Base-by-base conservation (phyloP, 2,329 filamentous ascomycete genomes). In the Lecanicillium sp. region DNA sequence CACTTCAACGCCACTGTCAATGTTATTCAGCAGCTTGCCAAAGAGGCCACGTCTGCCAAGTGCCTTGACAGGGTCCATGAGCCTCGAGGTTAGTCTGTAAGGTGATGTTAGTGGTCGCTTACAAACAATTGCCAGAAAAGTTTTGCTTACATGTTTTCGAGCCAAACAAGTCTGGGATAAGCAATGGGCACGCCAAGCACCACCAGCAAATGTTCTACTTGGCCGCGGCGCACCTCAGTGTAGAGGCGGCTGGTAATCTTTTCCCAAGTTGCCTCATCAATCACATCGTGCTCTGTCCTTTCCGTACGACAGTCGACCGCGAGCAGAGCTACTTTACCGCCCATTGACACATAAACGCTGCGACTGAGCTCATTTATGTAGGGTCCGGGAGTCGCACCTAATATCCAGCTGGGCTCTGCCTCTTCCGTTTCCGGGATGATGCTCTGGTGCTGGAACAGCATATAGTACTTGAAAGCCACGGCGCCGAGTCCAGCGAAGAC, bases 401-500 rank as follows among this genome's bases (percentile, higher is more conserved):
- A 64, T 14, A 94, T 66, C 92, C 92, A 97, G 55, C 87, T 96
- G 3, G 90, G 87, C 59, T 98, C 94, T 3, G 84, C 77, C 27
- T 74, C 69, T 48, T 94, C 81, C 1, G 81, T 87, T 64, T 98
- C 92, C 33, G 81, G 77, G 1, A 78, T 66, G 4, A 94, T 70
- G 48, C 84, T 94, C 59, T 98, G 94, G 51, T 98, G 92, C 59
- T 98, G 92, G 66, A 98, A 98, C 8, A 98, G 74, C 80, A 98
- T 83, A 54, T 98, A 98, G 62, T 97, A 98, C 59, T 98, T 98
- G 74, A 92, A 97, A 0, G 90, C 90, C 36, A 97, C 79, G 28
- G 84, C 84, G 3, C 92, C 94, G 8, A 98, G 62, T 0, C 94
- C 92, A 3, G 81, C 83, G 57, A 98, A 94, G 0, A 97, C 86